A percentile compares a stretch with the other conserved stretches of the same genome.
Evolutionary conservation across 805 yeast genomes (phyloP).

Genomic region (Yamadazyma sp.): DNA sequence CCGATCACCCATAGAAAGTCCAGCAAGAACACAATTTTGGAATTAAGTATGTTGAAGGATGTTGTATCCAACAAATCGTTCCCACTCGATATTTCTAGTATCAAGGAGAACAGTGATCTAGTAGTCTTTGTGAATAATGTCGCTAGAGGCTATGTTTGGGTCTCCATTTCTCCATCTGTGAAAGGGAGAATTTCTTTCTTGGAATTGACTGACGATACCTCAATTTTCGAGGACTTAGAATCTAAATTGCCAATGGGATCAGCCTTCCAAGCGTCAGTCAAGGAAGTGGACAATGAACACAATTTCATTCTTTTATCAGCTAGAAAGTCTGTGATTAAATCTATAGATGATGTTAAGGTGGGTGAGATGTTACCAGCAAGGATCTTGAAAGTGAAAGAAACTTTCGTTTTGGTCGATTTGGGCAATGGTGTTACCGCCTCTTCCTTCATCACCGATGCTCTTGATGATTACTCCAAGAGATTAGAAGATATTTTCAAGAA

Average conservation of each 20-base stretch:
- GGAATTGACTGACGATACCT: slow-evolving; percentile 59
- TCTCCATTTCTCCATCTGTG: slow-evolving; percentile 64
- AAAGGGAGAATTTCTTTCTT: slow-evolving; percentile 66
- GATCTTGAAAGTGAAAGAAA: slow-evolving; percentile 56
- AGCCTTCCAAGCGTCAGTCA: slow-evolving; percentile 60
- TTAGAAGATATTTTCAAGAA: slow-evolving; percentile 49
- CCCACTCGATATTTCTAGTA: slow-evolving; percentile 38
- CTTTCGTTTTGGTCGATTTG: slow-evolving; percentile 65
- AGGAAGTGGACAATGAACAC: slow-evolving; percentile 52
- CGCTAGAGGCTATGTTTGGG: slow-evolving; percentile 62
- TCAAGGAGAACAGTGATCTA: slow-evolving; percentile 50
- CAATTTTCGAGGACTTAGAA: slow-evolving; percentile 48
- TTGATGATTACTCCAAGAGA: slow-evolving; percentile 60
- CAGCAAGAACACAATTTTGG: slow-evolving; percentile 58
- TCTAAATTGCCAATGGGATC: slow-evolving; percentile 69
- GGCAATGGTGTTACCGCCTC: slow-evolving; percentile 63
- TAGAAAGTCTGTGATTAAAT: slow-evolving; percentile 41
- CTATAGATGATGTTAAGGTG: slow-evolving; percentile 50
- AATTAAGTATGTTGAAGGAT: slow-evolving; percentile 56
- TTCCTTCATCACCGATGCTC: slow-evolving; percentile 74
- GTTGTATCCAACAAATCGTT: slow-evolving; percentile 22
- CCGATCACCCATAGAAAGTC: slow-evolving; percentile 59
- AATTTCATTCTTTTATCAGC: slow-evolving; percentile 51
- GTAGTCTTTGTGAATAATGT: slow-evolving; percentile 66
- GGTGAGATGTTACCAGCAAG: slow-evolving; percentile 63